Percentiles rank a stretch among this genome's conserved stretches.
phyloP scores from a whole-genome alignment of 1,139 yeast species.

The Pichiaceae sp. region DNA sequence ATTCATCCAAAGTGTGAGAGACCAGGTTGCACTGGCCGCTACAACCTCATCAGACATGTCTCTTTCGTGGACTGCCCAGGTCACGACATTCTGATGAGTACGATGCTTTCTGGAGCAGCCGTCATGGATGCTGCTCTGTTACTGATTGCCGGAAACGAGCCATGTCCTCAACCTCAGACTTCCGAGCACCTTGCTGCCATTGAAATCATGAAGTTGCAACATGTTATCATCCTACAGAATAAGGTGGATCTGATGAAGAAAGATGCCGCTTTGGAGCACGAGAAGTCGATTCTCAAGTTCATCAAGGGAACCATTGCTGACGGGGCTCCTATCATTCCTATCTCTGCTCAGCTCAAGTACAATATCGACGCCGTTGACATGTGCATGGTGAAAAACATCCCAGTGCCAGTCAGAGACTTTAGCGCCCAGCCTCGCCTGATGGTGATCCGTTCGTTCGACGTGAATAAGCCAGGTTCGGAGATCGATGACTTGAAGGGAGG shows the following conservation, averaged over 20 bases:
- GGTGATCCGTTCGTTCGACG: slow-evolving; percentile 97
- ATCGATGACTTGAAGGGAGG: slow-evolving; percentile 97
- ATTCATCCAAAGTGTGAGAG: slow-evolving; percentile 86
- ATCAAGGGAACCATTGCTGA: slow-evolving; percentile 98
- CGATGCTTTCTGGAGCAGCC: slow-evolving; percentile 99
- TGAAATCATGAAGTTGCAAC: slow-evolving; percentile 97
- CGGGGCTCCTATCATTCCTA: slow-evolving; percentile 98
- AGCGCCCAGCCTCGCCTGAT: slow-evolving; percentile 89
- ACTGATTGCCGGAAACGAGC: slow-evolving; percentile 95
- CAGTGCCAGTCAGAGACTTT: slow-evolving; percentile 94
- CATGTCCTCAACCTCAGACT: slow-evolving; percentile 99
- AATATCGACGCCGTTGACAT: slow-evolving; percentile 98
- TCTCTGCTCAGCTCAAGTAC: slow-evolving; percentile 96
- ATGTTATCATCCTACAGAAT: slow-evolving; percentile 92
- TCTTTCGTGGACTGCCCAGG: slow-evolving; percentile 99
- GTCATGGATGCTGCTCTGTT: slow-evolving; percentile 99
- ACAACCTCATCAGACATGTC: slow-evolving; percentile 87
- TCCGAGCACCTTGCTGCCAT: slow-evolving; percentile 99
- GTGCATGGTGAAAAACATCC: slow-evolving; percentile 90
- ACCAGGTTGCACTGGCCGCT: slow-evolving; percentile 78
- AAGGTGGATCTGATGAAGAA: slow-evolving; percentile 98
- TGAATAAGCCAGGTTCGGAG: slow-evolving; percentile 97
- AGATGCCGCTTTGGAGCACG: slow-evolving; percentile 92
- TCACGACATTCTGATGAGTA: slow-evolving; percentile 99
- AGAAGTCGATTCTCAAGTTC: slow-evolving; percentile 83